Evolutionary conservation across 371 early-diverging fungal species (phyloP).

Genomic region (Mortierella sp.): DNA sequence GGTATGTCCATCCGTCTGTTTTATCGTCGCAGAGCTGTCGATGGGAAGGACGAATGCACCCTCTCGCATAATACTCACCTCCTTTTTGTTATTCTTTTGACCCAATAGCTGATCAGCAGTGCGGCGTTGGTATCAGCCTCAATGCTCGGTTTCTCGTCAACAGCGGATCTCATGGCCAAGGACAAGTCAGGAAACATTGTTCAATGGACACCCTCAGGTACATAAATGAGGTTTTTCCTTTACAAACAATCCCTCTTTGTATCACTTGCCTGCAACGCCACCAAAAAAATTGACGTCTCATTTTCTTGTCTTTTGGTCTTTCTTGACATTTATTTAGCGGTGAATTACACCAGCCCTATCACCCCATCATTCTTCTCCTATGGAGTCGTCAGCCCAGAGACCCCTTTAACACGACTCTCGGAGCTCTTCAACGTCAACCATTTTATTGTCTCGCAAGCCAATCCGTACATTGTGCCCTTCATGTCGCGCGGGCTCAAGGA

Average conservation of each 20-base stretch:
- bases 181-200: conserved; percentile 75
- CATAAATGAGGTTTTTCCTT: not conserved
- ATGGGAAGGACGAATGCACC: not conserved
- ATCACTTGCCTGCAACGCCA: not conserved
- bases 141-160: conserved; percentile 70
- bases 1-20: conserved; percentile 53
- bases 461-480: conserved; percentile 75
- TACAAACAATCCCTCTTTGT: not conserved
- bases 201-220: conserved; percentile 74
- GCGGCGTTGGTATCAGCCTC: conserved; percentile 81
- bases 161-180: conserved; percentile 75
- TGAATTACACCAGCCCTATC: conserved; percentile 41
- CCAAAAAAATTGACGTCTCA: conserved; percentile 6
- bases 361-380: conserved; percentile 39
- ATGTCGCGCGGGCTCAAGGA: conserved; percentile 67
- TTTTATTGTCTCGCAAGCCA: conserved; percentile 83
- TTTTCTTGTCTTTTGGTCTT: too few species aligned
- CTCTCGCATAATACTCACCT: not conserved
- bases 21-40: too few species aligned
- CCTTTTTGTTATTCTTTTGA: not conserved
- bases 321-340: conserved; percentile 12
- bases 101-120: conserved; percentile 73
- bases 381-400: conserved; percentile 62
- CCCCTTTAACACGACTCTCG: conserved; percentile 72
- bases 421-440: conserved; percentile 85